Base-by-base conservation (phyloP, 768 basidiomycete genomes). In the Daedalea quercina region DNA sequence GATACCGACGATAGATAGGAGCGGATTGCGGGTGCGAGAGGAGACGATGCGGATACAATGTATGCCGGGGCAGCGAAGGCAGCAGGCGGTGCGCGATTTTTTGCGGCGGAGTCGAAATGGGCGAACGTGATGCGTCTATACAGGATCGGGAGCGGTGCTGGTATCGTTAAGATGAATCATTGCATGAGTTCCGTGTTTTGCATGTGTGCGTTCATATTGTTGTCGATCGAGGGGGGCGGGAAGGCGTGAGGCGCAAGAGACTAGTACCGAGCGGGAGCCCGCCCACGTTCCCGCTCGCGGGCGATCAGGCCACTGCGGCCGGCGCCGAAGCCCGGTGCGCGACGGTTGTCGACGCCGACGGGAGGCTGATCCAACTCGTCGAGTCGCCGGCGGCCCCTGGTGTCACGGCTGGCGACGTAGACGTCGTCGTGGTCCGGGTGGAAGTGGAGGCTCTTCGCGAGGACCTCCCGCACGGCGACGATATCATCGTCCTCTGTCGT, bases 271-370 rank as follows among this genome's bases (percentile, higher is more conserved):
- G 51, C 54, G 37, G 54, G 35, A 6, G 26, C 19, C 40, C 34
- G 51, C 19, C 52, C 60, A 6, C 63, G 64, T 24, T 55, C 56
- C 4, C 72, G 69, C 51, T 71, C 71, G 43, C 74, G 71, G 37
- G 72, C 70, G 60, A 78, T 57, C 47, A 87, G 65, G 7, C 85
- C 86, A 57, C 84, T 87, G 47, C 85, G 77, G 49, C 85, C 85
- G 40, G 69, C 70, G 4, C 84, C 85, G 54, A 69, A 81, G 9
- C 85, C 85, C 34, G 84, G 84, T 2, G 79, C 83, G 34, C 73
- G 69, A n/a, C 67, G 31, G 50, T 11, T 12, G 25, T 56, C 60
- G 1, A 44, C 43, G 22, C 44, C 67, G 31, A 70, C 12, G 33
- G 69, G 44, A 60, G 60, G 26, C 67, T 70, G 76, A 41, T 77